Conservation (phyloP, 1,284 basidiomycete genomes). For the Lignosus rhinocerotis region DNA sequence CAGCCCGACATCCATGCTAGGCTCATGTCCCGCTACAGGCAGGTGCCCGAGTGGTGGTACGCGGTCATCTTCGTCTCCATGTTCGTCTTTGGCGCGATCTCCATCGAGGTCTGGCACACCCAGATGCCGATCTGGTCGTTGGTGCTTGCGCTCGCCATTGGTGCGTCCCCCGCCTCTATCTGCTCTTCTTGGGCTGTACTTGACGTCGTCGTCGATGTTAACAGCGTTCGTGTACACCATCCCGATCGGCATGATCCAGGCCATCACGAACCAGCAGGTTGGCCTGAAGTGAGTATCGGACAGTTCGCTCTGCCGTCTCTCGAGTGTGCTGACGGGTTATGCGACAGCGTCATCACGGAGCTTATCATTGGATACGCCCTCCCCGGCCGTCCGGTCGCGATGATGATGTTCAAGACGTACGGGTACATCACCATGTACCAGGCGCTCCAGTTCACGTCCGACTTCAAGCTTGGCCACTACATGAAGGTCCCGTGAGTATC, state of each 20-base stretch:
- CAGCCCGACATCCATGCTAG: conserved; percentile 64
- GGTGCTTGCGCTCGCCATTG: conserved; percentile 42
- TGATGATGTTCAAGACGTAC: conserved; percentile 62
- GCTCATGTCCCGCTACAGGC: conserved; percentile 60
- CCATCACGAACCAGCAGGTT: conserved; percentile 55
- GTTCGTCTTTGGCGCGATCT: conserved; percentile 65
- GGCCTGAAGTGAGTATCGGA: conserved; percentile 39
- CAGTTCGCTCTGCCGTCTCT: conserved; percentile 20
- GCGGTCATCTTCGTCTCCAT: conserved; percentile 51
- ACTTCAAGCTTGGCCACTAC: conserved; percentile 75
- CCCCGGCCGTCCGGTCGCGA: conserved; percentile 48
- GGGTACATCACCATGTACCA: conserved; percentile 47
- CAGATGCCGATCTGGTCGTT: conserved; percentile 68
- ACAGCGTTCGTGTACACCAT: conserved; percentile 45
- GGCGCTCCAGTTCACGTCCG: conserved; percentile 52
- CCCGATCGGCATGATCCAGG: conserved; percentile 55
- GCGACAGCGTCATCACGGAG: conserved; percentile 44
- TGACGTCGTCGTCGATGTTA: neutral
- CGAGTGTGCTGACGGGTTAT: neutral
- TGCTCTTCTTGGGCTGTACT: neutral
- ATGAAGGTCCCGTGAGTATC: conserved; percentile 58
- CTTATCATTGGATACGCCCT: conserved; percentile 51
- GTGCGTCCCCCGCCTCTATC: conserved; percentile 20
- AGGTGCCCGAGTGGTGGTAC: conserved; percentile 63
- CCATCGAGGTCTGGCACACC: conserved; percentile 69